phyloP scores from a whole-genome alignment of 1,139 yeast genomes.

The Meyerozyma elateridarum region DNA sequence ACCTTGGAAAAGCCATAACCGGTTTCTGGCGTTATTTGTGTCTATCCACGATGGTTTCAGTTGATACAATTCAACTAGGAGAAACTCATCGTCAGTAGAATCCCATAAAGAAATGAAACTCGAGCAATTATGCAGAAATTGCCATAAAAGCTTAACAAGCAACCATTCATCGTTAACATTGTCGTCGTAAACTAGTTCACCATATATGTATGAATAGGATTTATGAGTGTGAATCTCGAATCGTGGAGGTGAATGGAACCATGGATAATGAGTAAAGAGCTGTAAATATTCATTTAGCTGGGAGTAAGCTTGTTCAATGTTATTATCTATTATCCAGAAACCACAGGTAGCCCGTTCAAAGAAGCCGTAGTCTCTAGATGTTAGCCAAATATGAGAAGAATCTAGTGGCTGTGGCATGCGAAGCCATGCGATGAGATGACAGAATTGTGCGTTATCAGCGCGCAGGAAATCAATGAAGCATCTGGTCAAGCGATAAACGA shows the following conservation, averaged over 20 bases:
- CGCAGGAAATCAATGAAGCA: background rate
- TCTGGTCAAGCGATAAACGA: background rate
- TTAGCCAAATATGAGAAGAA: constrained; percentile 5
- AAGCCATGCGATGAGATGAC: constrained; percentile 5
- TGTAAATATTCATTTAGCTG: background rate
- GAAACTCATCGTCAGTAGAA: constrained; percentile 1
- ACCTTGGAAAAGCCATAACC: constrained; percentile 1
- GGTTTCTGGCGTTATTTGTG: background rate
- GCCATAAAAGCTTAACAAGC: background rate
- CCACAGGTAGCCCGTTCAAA: background rate
- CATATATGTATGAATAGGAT: background rate
- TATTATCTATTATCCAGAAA: constrained; percentile 3
- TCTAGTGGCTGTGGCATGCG: constrained; percentile 9
- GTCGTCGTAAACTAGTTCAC: constrained; percentile 1
- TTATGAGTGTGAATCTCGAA: background rate
- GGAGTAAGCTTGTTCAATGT: background rate
- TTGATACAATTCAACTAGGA: constrained; percentile 1
- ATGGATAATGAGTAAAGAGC: background rate
- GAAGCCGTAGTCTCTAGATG: background rate
- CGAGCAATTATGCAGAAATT: background rate
- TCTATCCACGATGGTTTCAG: background rate
- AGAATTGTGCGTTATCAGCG: background rate
- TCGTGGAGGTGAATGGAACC: background rate
- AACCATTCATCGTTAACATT: constrained; percentile 3
- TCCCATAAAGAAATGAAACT: constrained; percentile 1